Conservation (phyloP, 179 eudicot genomes). For the Beta corolliflora region DNA sequence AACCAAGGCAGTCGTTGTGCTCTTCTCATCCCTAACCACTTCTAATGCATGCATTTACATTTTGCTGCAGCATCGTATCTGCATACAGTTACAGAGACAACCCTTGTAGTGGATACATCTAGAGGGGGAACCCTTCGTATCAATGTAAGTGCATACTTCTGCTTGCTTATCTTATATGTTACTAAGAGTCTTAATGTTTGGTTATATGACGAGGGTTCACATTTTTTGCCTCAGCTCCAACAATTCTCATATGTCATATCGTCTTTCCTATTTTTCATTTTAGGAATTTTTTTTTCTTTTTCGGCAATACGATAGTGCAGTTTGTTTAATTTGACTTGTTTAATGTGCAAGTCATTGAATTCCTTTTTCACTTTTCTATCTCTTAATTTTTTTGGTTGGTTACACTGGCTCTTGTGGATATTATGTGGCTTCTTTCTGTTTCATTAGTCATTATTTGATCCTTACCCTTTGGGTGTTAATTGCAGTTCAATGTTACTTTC, state of each 20-base stretch:
- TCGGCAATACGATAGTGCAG: neutral
- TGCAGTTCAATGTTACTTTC: conserved; percentile 98
- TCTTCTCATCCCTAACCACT: neutral
- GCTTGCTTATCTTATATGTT: neutral
- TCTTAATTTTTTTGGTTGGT: neutral
- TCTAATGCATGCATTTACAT: conserved; percentile 1
- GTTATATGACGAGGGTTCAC: too few relatives aligned
- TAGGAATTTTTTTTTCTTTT: neutral
- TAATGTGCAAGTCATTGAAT: neutral
- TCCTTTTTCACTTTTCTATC: neutral
- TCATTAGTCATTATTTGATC: conserved; percentile 18
- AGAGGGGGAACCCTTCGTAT: conserved; percentile 82
- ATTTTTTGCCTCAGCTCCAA: neutral
- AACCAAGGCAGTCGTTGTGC: neutral
- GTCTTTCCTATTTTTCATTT: neutral
- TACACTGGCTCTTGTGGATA: neutral
- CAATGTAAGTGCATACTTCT: conserved; percentile 50
- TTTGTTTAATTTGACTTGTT: neutral
- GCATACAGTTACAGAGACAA: conserved; percentile 66
- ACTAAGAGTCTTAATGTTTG: too few relatives aligned
- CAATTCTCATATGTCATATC: neutral
- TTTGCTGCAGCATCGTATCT: conserved; percentile 70
- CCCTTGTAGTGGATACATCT: conserved; percentile 89
- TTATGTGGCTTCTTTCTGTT: neutral
- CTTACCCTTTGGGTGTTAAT: conserved; percentile 27